Evolutionary conservation across 2,329 filamentous ascomycete genomes (phyloP).

Genomic region (Ascochyta fabae): DNA sequence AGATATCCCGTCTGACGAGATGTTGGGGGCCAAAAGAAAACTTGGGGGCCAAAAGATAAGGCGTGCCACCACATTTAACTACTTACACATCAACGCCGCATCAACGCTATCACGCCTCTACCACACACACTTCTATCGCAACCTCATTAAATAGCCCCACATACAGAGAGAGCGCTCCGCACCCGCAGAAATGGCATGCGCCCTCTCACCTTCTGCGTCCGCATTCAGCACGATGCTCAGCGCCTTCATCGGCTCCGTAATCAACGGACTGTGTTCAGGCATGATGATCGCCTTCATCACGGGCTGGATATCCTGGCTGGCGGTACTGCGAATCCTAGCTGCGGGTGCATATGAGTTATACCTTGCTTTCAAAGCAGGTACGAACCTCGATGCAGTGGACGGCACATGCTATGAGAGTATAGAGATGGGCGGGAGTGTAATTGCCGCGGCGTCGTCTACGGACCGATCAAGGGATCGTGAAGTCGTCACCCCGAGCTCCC

Average conservation of each 20-base stretch:
- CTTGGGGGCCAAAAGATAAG: not conserved
- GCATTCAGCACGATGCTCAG: conserved; percentile 8
- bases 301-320: conserved; percentile 1
- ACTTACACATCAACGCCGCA: too few species aligned
- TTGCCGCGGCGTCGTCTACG: too few species aligned
- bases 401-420: not conserved
- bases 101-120: too few species aligned
- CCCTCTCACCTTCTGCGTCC: not conserved
- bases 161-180: too few species aligned
- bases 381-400: not conserved
- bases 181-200: not conserved
- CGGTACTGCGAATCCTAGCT: conserved; percentile 1
- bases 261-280: conserved; percentile 4
- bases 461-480: too few species aligned
- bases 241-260: conserved; percentile 2
- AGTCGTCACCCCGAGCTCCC: too few species aligned
- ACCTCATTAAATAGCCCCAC: too few species aligned
- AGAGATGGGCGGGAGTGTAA: too few species aligned
- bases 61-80: not conserved
- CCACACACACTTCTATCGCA: too few species aligned
- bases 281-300: conserved; percentile 3
- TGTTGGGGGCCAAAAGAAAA: not conserved
- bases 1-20: not conserved
- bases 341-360: not conserved
- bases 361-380: not conserved